Conservation (phyloP, 192 early-diverging fungal species). For the Haplosporangium gracile region DNA sequence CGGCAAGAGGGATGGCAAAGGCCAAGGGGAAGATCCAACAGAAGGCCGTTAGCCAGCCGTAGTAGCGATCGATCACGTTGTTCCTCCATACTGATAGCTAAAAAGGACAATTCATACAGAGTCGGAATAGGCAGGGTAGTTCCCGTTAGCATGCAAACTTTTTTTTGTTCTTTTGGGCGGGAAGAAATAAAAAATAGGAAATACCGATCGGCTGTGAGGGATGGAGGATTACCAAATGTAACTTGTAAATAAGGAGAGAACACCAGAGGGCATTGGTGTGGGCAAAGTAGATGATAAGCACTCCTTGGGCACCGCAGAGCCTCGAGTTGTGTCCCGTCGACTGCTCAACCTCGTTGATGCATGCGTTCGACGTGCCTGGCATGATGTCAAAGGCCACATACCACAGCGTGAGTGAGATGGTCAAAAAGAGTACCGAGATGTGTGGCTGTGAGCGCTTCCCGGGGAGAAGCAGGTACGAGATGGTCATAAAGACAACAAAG, state of each 20-base stretch:
- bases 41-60: constrained; percentile 33
- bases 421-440: constrained; percentile 47
- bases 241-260: constrained; percentile 45
- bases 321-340: constrained; percentile 39
- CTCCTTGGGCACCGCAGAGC: constrained; percentile 42
- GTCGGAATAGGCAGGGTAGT: neutral
- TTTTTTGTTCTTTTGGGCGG: neutral
- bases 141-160: neutral
- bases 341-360: constrained; percentile 46
- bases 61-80: constrained; percentile 46
- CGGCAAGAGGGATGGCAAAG: constrained; percentile 51
- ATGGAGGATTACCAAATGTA: constrained; percentile 38
- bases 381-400: constrained; percentile 47
- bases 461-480: constrained; percentile 43
- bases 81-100: constrained; percentile 49
- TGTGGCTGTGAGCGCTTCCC: constrained; percentile 47
- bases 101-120: neutral
- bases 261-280: constrained; percentile 52
- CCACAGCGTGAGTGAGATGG: constrained; percentile 37
- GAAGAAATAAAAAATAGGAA: neutral
- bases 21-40: constrained; percentile 49
- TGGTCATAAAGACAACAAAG: constrained; percentile 36
- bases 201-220: neutral
- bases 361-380: constrained; percentile 46
- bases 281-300: constrained; percentile 44